Percentiles rank a stretch among this genome's conserved stretches.
Conservation (phyloP, 2,329 filamentous ascomycete species). For the Colletotrichum spinosum region DNA sequence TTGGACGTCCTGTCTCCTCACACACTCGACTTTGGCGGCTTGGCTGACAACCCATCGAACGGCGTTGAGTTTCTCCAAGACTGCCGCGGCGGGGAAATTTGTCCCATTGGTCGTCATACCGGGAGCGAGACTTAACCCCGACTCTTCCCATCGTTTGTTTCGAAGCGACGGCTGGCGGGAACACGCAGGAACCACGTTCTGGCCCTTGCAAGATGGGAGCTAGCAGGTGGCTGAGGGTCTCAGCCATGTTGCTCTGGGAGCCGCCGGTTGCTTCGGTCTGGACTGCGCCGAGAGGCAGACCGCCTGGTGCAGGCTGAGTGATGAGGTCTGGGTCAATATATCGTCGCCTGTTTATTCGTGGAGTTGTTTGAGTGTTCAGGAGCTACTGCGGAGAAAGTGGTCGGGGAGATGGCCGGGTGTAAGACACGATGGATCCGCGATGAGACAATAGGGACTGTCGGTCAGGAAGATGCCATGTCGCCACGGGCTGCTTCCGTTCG, state of each 20-base stretch:
- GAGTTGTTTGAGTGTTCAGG: not conserved
- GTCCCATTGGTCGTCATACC: constrained; percentile 2
- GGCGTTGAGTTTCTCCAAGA: constrained; percentile 23
- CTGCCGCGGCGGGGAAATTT: constrained; percentile 8
- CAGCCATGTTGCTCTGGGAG: not conserved
- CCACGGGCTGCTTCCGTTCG: no score
- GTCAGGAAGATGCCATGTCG: no score
- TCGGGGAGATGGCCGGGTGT: not conserved
- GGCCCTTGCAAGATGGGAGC: not conserved
- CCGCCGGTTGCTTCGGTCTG: not conserved
- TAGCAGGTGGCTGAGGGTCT: constrained; percentile 19
- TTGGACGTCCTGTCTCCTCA: not conserved
- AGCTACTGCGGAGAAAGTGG: not conserved
- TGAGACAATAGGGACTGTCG: constrained; percentile 8
- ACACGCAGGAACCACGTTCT: constrained; percentile 1
- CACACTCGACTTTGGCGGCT: constrained; percentile 7
- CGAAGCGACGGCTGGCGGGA: not conserved
- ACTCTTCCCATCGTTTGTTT: not conserved
- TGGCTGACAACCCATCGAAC: constrained; percentile 32
- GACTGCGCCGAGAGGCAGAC: constrained; percentile 16
- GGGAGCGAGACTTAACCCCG: not conserved
- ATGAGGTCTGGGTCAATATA: constrained; percentile 2
- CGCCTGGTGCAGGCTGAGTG: not conserved
- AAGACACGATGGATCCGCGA: constrained; percentile 6
- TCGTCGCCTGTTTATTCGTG: constrained; percentile 1